Conservation (phyloP, 345 rosid genomes). For the Raphanus sativus region DNA sequence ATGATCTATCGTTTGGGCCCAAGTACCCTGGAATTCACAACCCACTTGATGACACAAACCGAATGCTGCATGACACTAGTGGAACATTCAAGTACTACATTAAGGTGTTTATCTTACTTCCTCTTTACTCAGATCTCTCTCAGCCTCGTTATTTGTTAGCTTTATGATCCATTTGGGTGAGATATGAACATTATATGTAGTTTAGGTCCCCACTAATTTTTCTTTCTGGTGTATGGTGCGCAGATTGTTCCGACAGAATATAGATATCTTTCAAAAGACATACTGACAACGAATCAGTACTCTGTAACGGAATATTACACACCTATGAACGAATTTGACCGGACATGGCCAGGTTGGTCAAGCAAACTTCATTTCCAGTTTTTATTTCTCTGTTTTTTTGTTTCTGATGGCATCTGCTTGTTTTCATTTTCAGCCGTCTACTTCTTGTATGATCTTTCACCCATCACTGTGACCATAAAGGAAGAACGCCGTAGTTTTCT, state of each 20-base stretch:
- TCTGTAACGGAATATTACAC: conserved; percentile 92
- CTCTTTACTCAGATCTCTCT: no score
- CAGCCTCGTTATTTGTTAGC: background rate
- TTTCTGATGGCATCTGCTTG: background rate
- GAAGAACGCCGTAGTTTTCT: conserved; percentile 93
- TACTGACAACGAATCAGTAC: conserved; percentile 87
- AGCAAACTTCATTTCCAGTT: background rate
- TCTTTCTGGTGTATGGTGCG: conserved; percentile 29
- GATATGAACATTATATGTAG: conserved; percentile 4
- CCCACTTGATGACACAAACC: conserved; percentile 80
- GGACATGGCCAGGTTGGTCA: conserved; percentile 91
- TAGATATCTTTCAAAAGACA: conserved; percentile 76
- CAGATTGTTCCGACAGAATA: conserved; percentile 99
- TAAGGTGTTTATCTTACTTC: conserved; percentile 51
- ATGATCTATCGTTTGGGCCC: conserved; percentile 93
- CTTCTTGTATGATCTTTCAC: conserved; percentile 94
- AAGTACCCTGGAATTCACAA: conserved; percentile 95
- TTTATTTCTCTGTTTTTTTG: no score
- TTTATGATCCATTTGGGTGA: background rate
- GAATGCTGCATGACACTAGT: conserved; percentile 69
- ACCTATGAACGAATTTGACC: conserved; percentile 65
- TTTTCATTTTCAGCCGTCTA: conserved; percentile 65
- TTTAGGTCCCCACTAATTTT: background rate
- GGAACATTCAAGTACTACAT: conserved; percentile 97
- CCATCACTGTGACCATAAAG: conserved; percentile 92